These are phyloP conservation scores for Colletotrichum horii DNA, from an alignment of 2,329 filamentous ascomycete genomes.

Conservation along the genomic window DNA sequence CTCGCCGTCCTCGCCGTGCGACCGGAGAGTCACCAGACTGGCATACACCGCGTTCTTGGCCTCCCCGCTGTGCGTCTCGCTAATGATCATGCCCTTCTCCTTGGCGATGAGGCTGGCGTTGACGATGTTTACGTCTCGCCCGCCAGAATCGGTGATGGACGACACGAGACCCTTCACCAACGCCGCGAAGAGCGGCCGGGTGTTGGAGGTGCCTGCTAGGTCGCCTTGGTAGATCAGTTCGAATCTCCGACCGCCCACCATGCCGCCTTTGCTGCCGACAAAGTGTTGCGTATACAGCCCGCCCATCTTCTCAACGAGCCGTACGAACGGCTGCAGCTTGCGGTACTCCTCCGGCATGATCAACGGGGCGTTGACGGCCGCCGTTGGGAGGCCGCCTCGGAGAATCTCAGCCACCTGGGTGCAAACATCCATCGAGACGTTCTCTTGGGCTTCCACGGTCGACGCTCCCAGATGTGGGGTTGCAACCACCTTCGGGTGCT, in stretches of 20 bases:
- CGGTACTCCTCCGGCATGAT: conserved; percentile 83
- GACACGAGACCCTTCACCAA: conserved; percentile 78
- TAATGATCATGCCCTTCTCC: conserved; percentile 77
- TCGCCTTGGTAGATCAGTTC: conserved; percentile 81
- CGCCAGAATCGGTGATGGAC: conserved; percentile 70
- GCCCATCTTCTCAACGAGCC: conserved; percentile 80
- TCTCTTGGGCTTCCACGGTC: conserved; percentile 83
- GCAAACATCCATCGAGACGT: conserved; percentile 83
- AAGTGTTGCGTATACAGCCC: conserved; percentile 81
- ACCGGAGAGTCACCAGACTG: conserved; percentile 73
- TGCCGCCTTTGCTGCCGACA: conserved; percentile 44
- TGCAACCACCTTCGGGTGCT: conserved; percentile 74
- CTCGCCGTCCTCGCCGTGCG: conserved; percentile 42
- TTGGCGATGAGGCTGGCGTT: conserved; percentile 78
- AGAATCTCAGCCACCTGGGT: conserved; percentile 79
- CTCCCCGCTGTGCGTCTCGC: conserved; percentile 72
- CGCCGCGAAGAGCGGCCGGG: conserved; percentile 79
- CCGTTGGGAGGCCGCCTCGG: conserved; percentile 73
- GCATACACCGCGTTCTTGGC: conserved; percentile 68
- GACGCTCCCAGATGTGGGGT: conserved; percentile 83
- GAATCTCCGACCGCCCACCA: conserved; percentile 69
- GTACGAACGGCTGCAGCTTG: conserved; percentile 78
- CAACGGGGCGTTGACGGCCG: conserved; percentile 80
- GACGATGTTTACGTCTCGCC: conserved; percentile 79
- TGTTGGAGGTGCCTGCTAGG: conserved; percentile 73